Conservation (phyloP, 306 rosid species). For the Citrullus colocynthis region DNA sequence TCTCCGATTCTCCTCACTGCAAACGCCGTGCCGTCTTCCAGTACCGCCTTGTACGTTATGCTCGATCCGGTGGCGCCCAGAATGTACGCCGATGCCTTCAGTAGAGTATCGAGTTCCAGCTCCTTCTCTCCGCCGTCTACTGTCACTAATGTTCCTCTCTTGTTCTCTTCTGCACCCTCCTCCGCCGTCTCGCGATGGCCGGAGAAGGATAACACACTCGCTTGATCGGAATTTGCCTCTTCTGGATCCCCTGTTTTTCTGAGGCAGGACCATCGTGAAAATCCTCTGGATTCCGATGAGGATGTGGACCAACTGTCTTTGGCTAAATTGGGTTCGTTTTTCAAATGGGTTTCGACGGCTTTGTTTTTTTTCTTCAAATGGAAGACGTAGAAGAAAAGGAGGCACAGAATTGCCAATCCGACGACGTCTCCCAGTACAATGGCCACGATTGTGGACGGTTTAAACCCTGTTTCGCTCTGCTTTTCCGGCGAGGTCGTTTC, state of each 20-base stretch:
- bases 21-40: slow-evolving; percentile 62
- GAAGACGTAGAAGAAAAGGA: slow-evolving; percentile 39
- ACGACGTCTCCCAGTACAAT: slow-evolving; percentile 57
- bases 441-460: slow-evolving; percentile 41
- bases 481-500: slow-evolving; percentile 5
- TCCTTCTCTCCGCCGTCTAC: slow-evolving; percentile 78
- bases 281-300: slow-evolving; percentile 49
- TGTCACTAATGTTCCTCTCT: slow-evolving; percentile 56
- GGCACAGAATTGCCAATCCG: slow-evolving; percentile 37
- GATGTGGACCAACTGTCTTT: slow-evolving; percentile 34
- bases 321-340: slow-evolving; percentile 18
- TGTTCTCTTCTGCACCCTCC: slow-evolving; percentile 18
- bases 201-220: not conserved
- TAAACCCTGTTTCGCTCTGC: slow-evolving; percentile 24
- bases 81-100: slow-evolving; percentile 80
- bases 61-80: slow-evolving; percentile 92
- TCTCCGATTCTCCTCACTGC: slow-evolving; percentile 94
- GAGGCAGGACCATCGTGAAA: slow-evolving; percentile 70
- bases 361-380: slow-evolving; percentile 36
- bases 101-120: slow-evolving; percentile 64
- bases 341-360: slow-evolving; percentile 9
- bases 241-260: slow-evolving; percentile 46
- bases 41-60: slow-evolving; percentile 89
- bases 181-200: slow-evolving; percentile 18
- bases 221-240: slow-evolving; percentile 20